phyloP scores from a whole-genome alignment of 2,329 filamentous ascomycete species.

The Chrysosporium queenslandicum region DNA sequence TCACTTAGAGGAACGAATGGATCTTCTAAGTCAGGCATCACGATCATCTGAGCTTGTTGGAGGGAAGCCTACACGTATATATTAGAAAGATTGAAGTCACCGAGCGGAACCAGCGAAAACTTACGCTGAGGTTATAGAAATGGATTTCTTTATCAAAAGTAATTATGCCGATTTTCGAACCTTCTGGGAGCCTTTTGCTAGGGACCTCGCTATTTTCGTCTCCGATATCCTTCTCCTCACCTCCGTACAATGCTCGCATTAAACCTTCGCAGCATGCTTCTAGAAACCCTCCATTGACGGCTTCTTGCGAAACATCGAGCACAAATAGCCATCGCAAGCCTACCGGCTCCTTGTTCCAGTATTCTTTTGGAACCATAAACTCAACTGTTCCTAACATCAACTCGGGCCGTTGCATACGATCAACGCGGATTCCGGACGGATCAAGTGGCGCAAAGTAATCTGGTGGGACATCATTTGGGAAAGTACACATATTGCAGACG shows the following conservation, averaged over 20 bases:
- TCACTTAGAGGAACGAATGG: slow-evolving; percentile 88
- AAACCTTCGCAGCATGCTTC: slow-evolving; percentile 88
- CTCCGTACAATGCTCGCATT: slow-evolving; percentile 69
- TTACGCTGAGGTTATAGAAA: slow-evolving; percentile 87
- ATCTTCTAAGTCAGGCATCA: slow-evolving; percentile 95
- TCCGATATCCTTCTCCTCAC: slow-evolving; percentile 38
- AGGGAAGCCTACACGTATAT: slow-evolving; percentile 49
- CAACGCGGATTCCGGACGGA: slow-evolving; percentile 73
- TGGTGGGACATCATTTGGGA: slow-evolving; percentile 83
- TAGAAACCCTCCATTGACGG: slow-evolving; percentile 80
- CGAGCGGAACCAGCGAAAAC: slow-evolving; percentile 24
- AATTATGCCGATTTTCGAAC: slow-evolving; percentile 84
- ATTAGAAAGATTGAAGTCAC: slow-evolving; percentile 19
- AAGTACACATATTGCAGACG: slow-evolving; percentile 95
- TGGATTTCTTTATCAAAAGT: slow-evolving; percentile 96
- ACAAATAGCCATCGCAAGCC: slow-evolving; percentile 81
- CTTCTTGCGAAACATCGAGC: slow-evolving; percentile 86
- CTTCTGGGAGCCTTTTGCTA: slow-evolving; percentile 55
- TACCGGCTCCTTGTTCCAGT: slow-evolving; percentile 91
- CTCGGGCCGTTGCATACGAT: slow-evolving; percentile 81
- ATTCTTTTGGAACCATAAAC: slow-evolving; percentile 94
- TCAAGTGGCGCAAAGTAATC: slow-evolving; percentile 93
- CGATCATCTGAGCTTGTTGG: slow-evolving; percentile 90
- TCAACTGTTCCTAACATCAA: slow-evolving; percentile 87
- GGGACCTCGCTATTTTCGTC: slow-evolving; percentile 44